Evolutionary conservation across 2,329 filamentous ascomycete genomes (phyloP).

Genomic region (Aspergillus udagawae): DNA sequence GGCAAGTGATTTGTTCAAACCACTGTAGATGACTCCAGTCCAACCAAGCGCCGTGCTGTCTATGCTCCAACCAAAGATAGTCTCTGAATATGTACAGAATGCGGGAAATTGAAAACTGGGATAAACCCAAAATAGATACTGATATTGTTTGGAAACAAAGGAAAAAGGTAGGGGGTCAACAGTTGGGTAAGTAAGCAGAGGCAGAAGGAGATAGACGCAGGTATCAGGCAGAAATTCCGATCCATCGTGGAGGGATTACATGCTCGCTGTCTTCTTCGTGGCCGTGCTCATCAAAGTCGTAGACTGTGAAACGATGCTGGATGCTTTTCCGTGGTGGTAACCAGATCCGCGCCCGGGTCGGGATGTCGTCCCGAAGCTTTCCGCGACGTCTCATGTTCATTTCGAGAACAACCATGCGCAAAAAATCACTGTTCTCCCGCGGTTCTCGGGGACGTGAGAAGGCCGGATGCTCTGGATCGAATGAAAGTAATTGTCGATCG

Average conservation of each 20-base stretch:
- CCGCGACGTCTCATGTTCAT: constrained; percentile 65
- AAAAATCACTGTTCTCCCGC: constrained; percentile 60
- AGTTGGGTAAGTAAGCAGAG: neutral
- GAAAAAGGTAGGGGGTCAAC: neutral
- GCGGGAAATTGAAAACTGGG: neutral
- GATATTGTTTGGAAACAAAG: neutral
- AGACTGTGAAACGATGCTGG: constrained; percentile 9
- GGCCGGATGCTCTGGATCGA: constrained; percentile 36
- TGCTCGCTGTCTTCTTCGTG: constrained; percentile 13
- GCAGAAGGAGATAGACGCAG: neutral
- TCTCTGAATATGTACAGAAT: constrained; percentile 1
- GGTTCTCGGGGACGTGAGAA: constrained; percentile 57
- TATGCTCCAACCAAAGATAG: neutral
- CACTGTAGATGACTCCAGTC: neutral
- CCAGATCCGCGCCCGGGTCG: constrained; percentile 57
- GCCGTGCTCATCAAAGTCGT: constrained; percentile 14
- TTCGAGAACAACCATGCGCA: constrained; percentile 61
- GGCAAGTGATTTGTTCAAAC: neutral
- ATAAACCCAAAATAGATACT: neutral
- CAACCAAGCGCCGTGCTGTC: neutral
- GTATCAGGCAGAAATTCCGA: constrained; percentile 22
- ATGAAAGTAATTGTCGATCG: constrained; percentile 32
- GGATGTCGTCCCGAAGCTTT: constrained; percentile 54
- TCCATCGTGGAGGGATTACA: constrained; percentile 26
- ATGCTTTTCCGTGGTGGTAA: constrained; percentile 51